Conservation (phyloP, 257 asterid genomes). For the Scutellaria minor region DNA sequence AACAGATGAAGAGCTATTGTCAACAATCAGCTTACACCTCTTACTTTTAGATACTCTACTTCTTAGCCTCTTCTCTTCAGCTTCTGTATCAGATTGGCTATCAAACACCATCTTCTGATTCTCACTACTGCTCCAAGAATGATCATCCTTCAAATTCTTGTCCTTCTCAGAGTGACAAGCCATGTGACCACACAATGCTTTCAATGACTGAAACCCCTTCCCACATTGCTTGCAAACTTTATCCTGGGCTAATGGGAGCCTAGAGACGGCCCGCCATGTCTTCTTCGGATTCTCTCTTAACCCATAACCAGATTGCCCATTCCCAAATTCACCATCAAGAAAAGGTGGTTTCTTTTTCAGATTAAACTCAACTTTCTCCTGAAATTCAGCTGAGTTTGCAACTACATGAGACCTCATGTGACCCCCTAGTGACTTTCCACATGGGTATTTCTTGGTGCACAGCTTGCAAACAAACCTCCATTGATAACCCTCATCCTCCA, state of each 20-base stretch:
- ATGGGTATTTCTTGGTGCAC: constrained; percentile 68
- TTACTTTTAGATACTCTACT: constrained; percentile 51
- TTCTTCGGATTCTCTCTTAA: constrained; percentile 91
- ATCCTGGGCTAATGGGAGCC: constrained; percentile 53
- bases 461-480: constrained; percentile 64
- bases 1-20: constrained; percentile 63
- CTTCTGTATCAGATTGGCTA: constrained; percentile 67
- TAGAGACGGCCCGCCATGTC: constrained; percentile 71
- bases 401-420: constrained; percentile 85
- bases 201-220: constrained; percentile 83
- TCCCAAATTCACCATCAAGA: constrained; percentile 44
- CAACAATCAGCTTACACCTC: constrained; percentile 56
- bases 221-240: constrained; percentile 92
- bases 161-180: constrained; percentile 94
- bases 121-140: constrained; percentile 83
- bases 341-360: constrained; percentile 46
- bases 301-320: constrained; percentile 59
- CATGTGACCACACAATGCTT: constrained; percentile 98
- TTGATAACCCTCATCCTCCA: constrained; percentile 56
- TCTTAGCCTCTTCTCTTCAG: constrained; percentile 51
- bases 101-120: constrained; percentile 61
- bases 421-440: constrained; percentile 90
- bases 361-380: constrained; percentile 45
- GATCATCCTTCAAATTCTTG: constrained; percentile 64
- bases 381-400: constrained; percentile 64